A percentile compares a stretch with the other conserved stretches of the same genome.
These are phyloP conservation scores for Geum urbanum DNA, from an alignment of 306 rosid species.

Conservation along the genomic window DNA sequence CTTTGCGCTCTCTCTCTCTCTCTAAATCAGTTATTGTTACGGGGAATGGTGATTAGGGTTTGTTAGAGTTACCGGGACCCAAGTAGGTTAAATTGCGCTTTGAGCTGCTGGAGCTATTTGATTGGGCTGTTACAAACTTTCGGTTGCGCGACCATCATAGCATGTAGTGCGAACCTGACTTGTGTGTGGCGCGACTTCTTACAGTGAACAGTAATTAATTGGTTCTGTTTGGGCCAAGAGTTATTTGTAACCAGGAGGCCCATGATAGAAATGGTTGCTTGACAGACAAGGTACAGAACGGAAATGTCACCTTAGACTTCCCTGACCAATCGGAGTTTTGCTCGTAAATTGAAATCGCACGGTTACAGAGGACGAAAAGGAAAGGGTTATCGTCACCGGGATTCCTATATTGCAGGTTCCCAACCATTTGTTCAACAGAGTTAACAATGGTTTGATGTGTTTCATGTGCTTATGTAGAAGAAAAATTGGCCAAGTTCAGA, in stretches of 20 bases:
- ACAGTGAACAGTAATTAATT: neutral
- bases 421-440: too few relatives aligned
- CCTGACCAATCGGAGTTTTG: too few relatives aligned
- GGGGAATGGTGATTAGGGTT: neutral
- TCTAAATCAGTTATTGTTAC: neutral
- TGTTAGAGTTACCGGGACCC: neutral
- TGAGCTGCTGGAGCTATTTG: neutral
- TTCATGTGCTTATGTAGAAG: too few relatives aligned
- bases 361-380: too few relatives aligned
- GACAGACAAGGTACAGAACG: neutral
- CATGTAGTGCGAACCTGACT: neutral
- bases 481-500: too few relatives aligned
- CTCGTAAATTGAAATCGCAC: too few relatives aligned
- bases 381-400: too few relatives aligned
- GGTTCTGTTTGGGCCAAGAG: neutral
- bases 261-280: neutral
- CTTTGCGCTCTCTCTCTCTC: slow-evolving; percentile 20
- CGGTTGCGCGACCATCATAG: neutral
- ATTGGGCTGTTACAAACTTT: slow-evolving; percentile 2
- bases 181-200: too few relatives aligned
- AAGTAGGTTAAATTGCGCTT: neutral
- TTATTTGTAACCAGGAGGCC: neutral
- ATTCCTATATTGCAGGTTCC: too few relatives aligned
- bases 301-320: too few relatives aligned
- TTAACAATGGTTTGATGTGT: too few relatives aligned